Base-by-base conservation (phyloP, 2,329 filamentous ascomycete species). In the Calonectria pteridis region DNA sequence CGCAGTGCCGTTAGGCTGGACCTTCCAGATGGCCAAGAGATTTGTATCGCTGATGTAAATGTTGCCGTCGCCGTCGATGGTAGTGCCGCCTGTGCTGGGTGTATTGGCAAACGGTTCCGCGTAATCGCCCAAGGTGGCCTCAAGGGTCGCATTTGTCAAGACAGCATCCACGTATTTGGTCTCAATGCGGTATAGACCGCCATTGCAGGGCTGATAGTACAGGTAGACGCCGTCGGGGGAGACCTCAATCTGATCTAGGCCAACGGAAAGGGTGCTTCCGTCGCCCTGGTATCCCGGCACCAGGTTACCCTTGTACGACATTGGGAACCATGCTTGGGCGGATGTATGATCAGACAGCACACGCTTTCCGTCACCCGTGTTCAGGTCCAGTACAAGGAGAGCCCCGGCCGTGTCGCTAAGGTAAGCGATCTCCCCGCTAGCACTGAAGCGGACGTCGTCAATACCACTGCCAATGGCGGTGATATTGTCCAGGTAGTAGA, bases 371-470 rank as follows among this genome's bases (percentile, higher is more conserved):
- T 63, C 53, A 14, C 67, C 51, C 0, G 53, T 69, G 11, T 40
- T 63, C 4, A 69, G 58, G 23, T 62, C 59, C 10, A 69, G 28
- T 0, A 69, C 55, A n/a, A 69, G 50, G 6, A 69, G 46, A 13
- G 67, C 67, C 23, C 53, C 40, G 16, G 53, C 67, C 5, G 67
- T 69, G 53, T 69, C 67, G 43, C 67, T 69, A 23, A 69, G 40
- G 33, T 69, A 69, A 18, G 67, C 67, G 31, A 69, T 69, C 29
- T 69, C 40, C 6, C 37, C 37, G 59, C 59, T 43, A 10, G 37
- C 53, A 35, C 67, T 69, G 29, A 69, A 69, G 11, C 67, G 67
- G 20, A 69, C 67, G 49, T 69, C 67, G 20, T 69, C 40, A 37
- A 69, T 69, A 29, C 53, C 67, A n/a, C 67, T 69, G 4, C 33